phyloP scores from a whole-genome alignment of 768 basidiomycete genomes.

The Tylopilus vinaceipallidus region DNA sequence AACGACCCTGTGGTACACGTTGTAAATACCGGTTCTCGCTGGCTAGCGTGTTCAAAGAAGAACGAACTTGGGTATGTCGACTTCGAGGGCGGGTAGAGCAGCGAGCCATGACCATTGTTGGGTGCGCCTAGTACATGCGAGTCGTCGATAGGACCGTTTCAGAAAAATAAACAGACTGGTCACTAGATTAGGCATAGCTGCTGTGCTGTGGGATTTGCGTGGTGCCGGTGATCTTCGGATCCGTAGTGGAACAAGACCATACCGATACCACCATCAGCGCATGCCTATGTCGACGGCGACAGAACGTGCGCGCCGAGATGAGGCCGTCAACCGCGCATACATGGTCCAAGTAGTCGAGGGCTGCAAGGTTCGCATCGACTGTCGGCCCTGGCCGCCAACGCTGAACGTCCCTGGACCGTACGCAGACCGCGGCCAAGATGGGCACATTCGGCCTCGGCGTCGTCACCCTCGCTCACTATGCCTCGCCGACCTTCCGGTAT shows the following conservation, averaged over 20 bases:
- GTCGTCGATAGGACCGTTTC: neutral
- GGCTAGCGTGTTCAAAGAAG: conserved; percentile 40
- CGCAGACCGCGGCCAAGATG: conserved; percentile 52
- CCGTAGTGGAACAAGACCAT: neutral
- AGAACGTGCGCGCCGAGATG: conserved; percentile 41
- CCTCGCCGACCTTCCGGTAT: conserved; percentile 74
- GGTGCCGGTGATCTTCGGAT: conserved; percentile 3
- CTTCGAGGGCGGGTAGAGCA: conserved; percentile 17
- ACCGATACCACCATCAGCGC: neutral
- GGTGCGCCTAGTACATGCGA: neutral
- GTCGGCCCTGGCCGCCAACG: neutral
- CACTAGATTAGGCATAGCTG: no score
- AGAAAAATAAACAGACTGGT: no score
- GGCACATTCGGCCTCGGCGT: conserved; percentile 58
- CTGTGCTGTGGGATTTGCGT: neutral
- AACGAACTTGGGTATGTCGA: conserved; percentile 34
- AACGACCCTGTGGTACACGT: conserved; percentile 39
- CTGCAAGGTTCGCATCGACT: conserved; percentile 44
- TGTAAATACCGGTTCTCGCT: conserved; percentile 30
- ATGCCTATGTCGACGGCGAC: conserved; percentile 24
- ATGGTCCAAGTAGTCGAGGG: conserved; percentile 58
- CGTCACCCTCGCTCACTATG: conserved; percentile 60
- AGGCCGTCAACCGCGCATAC: conserved; percentile 59
- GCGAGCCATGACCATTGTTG: no score
- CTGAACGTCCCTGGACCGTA: neutral